A percentile compares a stretch with the other conserved stretches of the same genome.
Evolutionary conservation across 768 basidiomycete species (phyloP).

Genomic region (Rhizopogon vinicolor): DNA sequence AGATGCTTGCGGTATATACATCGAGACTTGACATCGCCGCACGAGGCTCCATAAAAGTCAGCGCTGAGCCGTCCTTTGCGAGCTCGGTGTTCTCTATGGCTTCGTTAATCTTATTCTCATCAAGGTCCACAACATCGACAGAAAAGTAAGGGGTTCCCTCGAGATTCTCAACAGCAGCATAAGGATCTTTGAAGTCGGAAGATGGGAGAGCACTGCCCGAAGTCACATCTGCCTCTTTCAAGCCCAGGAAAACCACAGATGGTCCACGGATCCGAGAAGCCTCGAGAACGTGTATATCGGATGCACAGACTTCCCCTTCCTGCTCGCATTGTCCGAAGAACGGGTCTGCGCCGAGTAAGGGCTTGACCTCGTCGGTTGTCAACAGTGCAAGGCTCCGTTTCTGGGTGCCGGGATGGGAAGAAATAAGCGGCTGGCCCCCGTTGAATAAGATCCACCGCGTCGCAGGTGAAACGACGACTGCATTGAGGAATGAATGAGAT

Average conservation of each 20-base stretch:
- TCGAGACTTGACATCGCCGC: conserved; percentile 52
- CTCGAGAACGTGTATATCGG: conserved; percentile 35
- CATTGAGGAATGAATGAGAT: conserved; percentile 72
- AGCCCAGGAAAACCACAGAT: conserved; percentile 74
- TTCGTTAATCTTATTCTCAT: conserved; percentile 37
- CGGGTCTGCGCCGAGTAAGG: conserved; percentile 62
- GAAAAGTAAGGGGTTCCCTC: conserved; percentile 86
- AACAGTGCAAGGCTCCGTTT: conserved; percentile 46
- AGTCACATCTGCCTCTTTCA: conserved; percentile 52
- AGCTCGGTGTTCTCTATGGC: conserved; percentile 35
- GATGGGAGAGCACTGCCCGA: conserved; percentile 54
- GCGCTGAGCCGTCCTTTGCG: conserved; percentile 30
- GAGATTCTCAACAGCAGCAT: conserved; percentile 50
- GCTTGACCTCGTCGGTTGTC: conserved; percentile 54
- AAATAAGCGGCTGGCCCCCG: conserved; percentile 61
- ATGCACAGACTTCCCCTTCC: conserved; percentile 24
- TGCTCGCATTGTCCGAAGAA: conserved; percentile 68
- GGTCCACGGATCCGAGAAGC: conserved; percentile 55
- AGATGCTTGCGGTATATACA: conserved; percentile 65
- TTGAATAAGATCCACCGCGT: conserved; percentile 81
- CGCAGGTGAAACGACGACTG: conserved; percentile 51
- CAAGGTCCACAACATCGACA: conserved; percentile 61
- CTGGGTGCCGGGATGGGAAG: conserved; percentile 27
- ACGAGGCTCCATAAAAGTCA: conserved; percentile 67
- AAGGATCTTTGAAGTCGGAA: conserved; percentile 56